Evolutionary conservation across 163 green algal genomes (phyloP), one percentile per base, ranked within the genome.

Genomic region (Scenedesmus sp.): DNA sequence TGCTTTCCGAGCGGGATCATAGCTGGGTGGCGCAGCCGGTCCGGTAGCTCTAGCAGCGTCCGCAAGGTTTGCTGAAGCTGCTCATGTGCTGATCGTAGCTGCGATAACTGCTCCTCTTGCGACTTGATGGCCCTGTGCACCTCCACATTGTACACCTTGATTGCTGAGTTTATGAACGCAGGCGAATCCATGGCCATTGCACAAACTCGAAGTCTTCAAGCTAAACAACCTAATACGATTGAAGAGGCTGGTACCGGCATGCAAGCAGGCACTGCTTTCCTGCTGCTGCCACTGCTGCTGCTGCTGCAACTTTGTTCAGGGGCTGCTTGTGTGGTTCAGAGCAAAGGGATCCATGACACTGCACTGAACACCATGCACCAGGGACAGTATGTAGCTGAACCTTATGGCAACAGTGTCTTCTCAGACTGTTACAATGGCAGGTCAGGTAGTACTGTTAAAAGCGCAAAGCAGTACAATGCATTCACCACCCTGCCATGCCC

Each of bases 1-100:
- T 95, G 92, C 87, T 91, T 93, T 20, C 92, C 93, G 46, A 92
- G 92, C 0, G 94, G 94, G 53, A 95, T 91, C 91, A 94, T 94
- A 2, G 91, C 59, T 51, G 59, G 16, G 46, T 90, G 85, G 10
- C 43, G 43, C 72, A 90, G 85, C 49, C 65, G 61, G 44, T 9
- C 15, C 0, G 85, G 85, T 16, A 90, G 72, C 65, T 76, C 33
- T 73, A 37, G 9, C 7, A 90, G 22, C 3, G 46, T 85, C 26
- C 53, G 22, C 9, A 90, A 42, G 1, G 85, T 90, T 43, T 83
- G 49, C 35, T 84, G 70, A 49, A 85, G 20, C 72, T 84, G 70
- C 6, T 85, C 85, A 59, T 78, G 65, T 15, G 85, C 42, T 26
- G 6, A 22, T 2, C 44, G 10, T 16, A 90, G 85, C 20, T 85